Base-by-base conservation (phyloP, 352 stramenopile species). In the Phytophthora podocarpi region DNA sequence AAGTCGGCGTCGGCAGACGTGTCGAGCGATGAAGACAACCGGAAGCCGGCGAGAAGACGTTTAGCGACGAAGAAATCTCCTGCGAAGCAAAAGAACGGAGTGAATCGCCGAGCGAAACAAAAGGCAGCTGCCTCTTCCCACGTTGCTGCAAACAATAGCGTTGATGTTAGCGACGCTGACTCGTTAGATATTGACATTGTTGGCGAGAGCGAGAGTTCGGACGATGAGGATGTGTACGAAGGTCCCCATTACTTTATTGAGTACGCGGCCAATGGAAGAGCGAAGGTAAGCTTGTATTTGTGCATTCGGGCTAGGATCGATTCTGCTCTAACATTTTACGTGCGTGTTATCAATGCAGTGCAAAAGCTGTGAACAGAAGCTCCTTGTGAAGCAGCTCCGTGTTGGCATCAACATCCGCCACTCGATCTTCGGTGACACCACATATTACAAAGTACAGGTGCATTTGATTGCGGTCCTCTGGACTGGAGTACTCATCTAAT, bases 381-480 rank as follows among this genome's bases (percentile, higher is more conserved):
- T 95, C 4, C 27, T 42, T 12, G 67, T 62, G 9, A 78, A 67
- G 16, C 31, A 53, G 0, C 26, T 95, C 16, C 81, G 82, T 18
- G 63, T 95, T 4, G 78, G 79, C 5, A 57, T 95, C 16, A 48
- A 62, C 16, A 74, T 95, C 6, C 75, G 68, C 12, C 84, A 95
- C 57, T 95, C 86, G 13, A 88, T 91, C 28, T 95, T 93, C 55
- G 86, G 86, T 10, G 64, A 82, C 34, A 91, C 78, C 0, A 91
- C 72, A 18, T 95, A 95, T 48, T 93, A 81, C 56, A 95, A 95
- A 71, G 85, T 92, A 64, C 10, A 54, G 56, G n/a, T 40, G 6
- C 8, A 27, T 16, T 53, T 4, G 20, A 21, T 36, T 30, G n/a
- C 26, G 9, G 8, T 21, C 12, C 40, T 21, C 16, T 30, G n/a